Evolutionary conservation across 805 yeast species (phyloP), one percentile per base, ranked within the genome.

Genomic region (Sugiyamaella boreocaroliniensis): DNA sequence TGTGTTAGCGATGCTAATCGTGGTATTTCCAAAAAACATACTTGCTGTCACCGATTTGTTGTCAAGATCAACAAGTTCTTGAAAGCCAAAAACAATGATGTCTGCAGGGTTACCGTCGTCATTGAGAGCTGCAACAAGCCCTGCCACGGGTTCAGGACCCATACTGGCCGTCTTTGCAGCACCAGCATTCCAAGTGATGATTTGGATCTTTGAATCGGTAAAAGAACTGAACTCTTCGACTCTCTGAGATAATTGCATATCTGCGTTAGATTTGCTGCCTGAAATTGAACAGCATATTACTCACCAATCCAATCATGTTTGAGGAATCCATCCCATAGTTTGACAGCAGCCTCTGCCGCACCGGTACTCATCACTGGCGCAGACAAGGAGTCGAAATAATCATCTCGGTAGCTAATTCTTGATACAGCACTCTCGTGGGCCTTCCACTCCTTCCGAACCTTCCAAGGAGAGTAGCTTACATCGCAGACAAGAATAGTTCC

Each of bases 21-120:
- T 4, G 29, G 14, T 11, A n/a, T 54, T 18, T 22, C 26, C 6
- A 6, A 71, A 60, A 51, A 72, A 54, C 34, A 64, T 64, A 49
- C 66, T 79, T 62, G 93, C 95, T 0, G 87, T 81, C 42, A 85
- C 81, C 52, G 89, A 76, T 81, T 89, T 88, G 63, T 87, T 86
- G 12, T 92, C 88, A 44, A 93, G 71, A 62, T 90, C 97, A 11
- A 89, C 82, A 34, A 90, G 83, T 62, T 93, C 99, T 67, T 93
- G 96, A 40, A 93, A 72, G 1, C 97, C 98, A 56, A 93, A 75
- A 1, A 84, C 85, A 18, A 87, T 82, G 1, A 90, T 66, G 61
- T 92, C 97, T 40, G 86, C 80, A 29, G 68, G 55, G 16, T 68
- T 20, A 7, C 12, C 61, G 11, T 65, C 61, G 43, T 61, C 60